Percentiles rank a stretch among this genome's conserved stretches.
These are phyloP conservation scores for Lactarius pseudohatsudake DNA, from an alignment of 768 basidiomycete species.

Conservation along the genomic window DNA sequence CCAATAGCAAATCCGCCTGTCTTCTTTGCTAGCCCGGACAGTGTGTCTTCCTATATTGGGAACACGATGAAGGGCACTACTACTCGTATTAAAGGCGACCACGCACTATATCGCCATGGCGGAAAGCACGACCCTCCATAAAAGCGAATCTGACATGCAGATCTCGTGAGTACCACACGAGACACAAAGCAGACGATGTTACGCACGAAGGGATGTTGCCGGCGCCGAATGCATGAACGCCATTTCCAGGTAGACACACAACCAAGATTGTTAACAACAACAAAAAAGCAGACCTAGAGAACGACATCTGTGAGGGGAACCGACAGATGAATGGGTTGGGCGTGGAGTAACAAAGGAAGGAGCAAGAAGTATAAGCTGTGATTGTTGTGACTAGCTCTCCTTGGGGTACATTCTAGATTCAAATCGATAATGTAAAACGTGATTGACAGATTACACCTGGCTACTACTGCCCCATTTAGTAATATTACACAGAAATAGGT, in stretches of 20 bases:
- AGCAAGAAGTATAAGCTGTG: not conserved
- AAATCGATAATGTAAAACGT: slow-evolving; percentile 3
- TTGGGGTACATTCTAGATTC: not conserved
- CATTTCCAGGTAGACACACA: slow-evolving; percentile 55
- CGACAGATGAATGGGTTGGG: not conserved
- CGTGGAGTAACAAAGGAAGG: not conserved
- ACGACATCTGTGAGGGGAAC: slow-evolving; percentile 7
- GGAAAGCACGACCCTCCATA: slow-evolving; percentile 81
- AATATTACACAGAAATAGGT: not conserved
- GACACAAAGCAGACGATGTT: not conserved
- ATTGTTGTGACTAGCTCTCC: not conserved
- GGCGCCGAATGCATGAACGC: slow-evolving; percentile 74
- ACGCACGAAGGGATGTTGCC: slow-evolving; percentile 69
- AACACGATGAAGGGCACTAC: slow-evolving; percentile 17
- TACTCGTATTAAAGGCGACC: slow-evolving; percentile 16
- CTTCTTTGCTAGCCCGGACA: slow-evolving; percentile 60
- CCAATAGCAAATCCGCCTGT: slow-evolving; percentile 59
- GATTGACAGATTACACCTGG: not conserved
- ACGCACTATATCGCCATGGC: slow-evolving; percentile 83
- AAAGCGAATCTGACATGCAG: slow-evolving; percentile 61
- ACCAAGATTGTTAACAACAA: slow-evolving; percentile 50
- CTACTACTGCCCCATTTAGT: not conserved
- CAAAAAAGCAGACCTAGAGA: slow-evolving; percentile 31
- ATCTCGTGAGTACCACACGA: not conserved
- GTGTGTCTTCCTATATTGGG: slow-evolving; percentile 61